A percentile compares a stretch with the other conserved stretches of the same genome.
These are phyloP conservation scores for Amniculicola lignicola DNA, from an alignment of 495 filamentous ascomycete species.

Conservation along the genomic window DNA sequence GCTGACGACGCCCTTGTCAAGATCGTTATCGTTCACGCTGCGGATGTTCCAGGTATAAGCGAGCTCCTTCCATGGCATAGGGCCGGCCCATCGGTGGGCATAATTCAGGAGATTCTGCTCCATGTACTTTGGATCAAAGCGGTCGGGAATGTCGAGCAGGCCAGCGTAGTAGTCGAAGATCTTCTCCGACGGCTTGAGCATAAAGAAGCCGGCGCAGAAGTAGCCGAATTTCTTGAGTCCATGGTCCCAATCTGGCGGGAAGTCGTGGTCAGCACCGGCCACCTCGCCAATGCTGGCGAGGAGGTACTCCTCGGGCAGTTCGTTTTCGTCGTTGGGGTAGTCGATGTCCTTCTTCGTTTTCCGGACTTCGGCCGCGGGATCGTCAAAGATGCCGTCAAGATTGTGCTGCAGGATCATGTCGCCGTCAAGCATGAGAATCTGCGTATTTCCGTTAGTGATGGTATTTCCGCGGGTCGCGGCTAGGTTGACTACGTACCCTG, in stretches of 20 bases:
- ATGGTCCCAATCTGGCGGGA: conserved; percentile 7
- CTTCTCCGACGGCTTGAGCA: conserved; percentile 15
- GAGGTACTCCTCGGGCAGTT: conserved; percentile 16
- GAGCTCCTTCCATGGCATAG: conserved; percentile 26
- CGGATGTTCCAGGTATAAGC: conserved; percentile 20
- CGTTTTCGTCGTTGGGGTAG: not conserved
- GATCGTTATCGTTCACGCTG: conserved; percentile 17
- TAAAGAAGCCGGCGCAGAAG: conserved; percentile 34
- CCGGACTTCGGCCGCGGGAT: conserved; percentile 13
- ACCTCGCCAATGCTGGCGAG: conserved; percentile 23
- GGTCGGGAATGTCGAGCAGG: conserved; percentile 20
- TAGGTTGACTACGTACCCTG: not conserved
- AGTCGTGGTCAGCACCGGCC: conserved; percentile 8
- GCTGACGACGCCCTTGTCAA: conserved; percentile 26
- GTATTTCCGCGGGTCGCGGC: no score
- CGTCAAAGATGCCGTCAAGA: conserved; percentile 32
- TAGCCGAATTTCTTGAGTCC: conserved; percentile 17
- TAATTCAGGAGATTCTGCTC: conserved; percentile 35
- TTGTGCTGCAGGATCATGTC: conserved; percentile 27
- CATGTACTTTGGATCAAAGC: conserved; percentile 23
- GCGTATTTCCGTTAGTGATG: no score
- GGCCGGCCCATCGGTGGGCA: conserved; percentile 21
- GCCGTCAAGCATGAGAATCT: conserved; percentile 31
- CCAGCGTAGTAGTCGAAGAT: conserved; percentile 29
- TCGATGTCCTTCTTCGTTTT: not conserved